Percentiles rank a stretch among this genome's conserved stretches.
phyloP scores from a whole-genome alignment of 164 flowering plant species.

The Malania oleifera region DNA sequence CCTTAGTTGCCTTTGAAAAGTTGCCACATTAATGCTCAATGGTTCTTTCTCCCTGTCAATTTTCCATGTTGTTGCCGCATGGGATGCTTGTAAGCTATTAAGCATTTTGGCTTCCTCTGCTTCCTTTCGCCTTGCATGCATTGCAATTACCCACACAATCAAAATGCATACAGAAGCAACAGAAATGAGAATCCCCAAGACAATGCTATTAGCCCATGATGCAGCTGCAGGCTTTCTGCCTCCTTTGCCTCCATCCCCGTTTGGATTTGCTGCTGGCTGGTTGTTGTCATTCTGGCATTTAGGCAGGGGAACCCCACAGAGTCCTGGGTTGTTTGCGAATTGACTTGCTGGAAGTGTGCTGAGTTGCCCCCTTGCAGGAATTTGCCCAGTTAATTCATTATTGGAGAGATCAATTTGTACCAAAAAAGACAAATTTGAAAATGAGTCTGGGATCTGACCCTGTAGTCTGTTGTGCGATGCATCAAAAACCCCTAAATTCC shows the following conservation, averaged over 20 bases:
- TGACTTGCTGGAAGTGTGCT: conserved; percentile 83
- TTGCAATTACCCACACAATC: conserved; percentile 70
- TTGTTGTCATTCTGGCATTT: conserved; percentile 36
- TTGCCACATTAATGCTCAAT: conserved; percentile 67
- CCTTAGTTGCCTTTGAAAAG: conserved; percentile 59
- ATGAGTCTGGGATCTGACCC: conserved; percentile 81
- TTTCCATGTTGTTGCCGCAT: conserved; percentile 87
- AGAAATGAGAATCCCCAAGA: conserved; percentile 65
- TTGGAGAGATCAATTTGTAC: conserved; percentile 83
- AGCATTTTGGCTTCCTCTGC: conserved; percentile 71
- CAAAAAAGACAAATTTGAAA: conserved; percentile 70
- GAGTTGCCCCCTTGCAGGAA: conserved; percentile 78
- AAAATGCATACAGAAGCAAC: conserved; percentile 56
- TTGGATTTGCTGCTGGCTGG: conserved; percentile 15
- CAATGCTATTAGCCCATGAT: conserved; percentile 73
- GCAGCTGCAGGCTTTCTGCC: conserved; percentile 24
- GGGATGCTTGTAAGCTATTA: conserved; percentile 48
- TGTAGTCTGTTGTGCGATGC: conserved; percentile 80
- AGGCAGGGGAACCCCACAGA: conserved; percentile 89
- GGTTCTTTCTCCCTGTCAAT: conserved; percentile 86
- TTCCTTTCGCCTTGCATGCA: conserved; percentile 58
- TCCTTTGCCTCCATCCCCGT: conserved; percentile 8
- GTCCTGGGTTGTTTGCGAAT: conserved; percentile 78
- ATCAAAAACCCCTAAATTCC: conserved; percentile 80
- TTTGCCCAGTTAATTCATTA: conserved; percentile 74